Evolutionary conservation across 2,329 filamentous ascomycete genomes (phyloP), one percentile per base, ranked within the genome.

Genomic region (Fonsecaea pedrosoi): DNA sequence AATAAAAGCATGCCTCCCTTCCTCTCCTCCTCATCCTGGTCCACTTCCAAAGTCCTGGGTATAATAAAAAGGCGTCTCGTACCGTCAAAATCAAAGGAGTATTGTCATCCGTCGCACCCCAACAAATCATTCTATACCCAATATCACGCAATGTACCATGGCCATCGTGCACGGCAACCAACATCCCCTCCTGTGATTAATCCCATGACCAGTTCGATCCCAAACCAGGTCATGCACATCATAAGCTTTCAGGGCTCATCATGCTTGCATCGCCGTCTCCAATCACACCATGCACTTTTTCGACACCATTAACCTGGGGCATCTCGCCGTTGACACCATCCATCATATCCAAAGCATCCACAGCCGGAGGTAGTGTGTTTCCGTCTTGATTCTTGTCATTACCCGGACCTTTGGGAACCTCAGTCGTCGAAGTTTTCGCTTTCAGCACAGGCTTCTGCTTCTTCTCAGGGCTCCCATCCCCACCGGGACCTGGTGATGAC

Each of bases 171-270:
- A 50, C 45, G 45, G 45, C 45, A 50, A 10, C 21, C 18, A 54
- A 48, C 18, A 18, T 56, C 9, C 10, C 40, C 25, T 25, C 15
- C 15, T 42, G n/a, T 42, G 18, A 13, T 30, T 32, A 21, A 13
- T 6, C 25, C 12, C 45, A 50, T 38, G 37, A 58, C 34, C 34
- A 32, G 34, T 30, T 10, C 45, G 21, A 25, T 25, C 45, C 45
- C 18, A 10, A 15, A 25, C 18, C 45, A 18, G 3, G 45, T 50
- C 45, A n/a, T 25, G 45, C 18, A 25, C 10, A 55, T 65, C 48
- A 73, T 50, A 73, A 50, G 77, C 91, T 93, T 80, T 94, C 89
- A 3, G 92, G 92, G 75, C 91, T 95, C 84, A 94, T 92, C 87
- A 94, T 92, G 21, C 90, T 90, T 37, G 88, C 87, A 18, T 83